Base-by-base conservation (phyloP, 768 basidiomycete species). In the Suillus variegatus region DNA sequence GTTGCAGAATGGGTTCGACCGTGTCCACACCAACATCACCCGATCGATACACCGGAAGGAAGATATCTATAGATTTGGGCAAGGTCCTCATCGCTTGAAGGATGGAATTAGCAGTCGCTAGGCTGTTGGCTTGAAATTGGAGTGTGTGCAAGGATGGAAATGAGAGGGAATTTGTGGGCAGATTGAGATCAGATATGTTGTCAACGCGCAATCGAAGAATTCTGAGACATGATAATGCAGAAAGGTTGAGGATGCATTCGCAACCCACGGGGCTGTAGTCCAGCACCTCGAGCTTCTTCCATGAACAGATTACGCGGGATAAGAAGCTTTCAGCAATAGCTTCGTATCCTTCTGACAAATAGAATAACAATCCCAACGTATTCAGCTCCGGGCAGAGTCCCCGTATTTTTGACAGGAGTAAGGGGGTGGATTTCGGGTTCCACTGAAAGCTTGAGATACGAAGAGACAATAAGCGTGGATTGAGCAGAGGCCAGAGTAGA, bases 381-480 rank as follows among this genome's bases (percentile, higher is more conserved):
- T 6, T 60, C 22, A 60, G 40, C 18, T 60, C 40, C 40, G 57
- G 57, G 25, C 40, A 60, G 10, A 60, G 40, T 20, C 25, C 40
- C 10, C 18, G 22, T 10, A 60, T 43, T 60, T 20, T 60, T 3
- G 58, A 43, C 9, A 60, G 38, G 18, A 60, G n/a, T 16, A 41
- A 18, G 6, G 57, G 57, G 5, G 58, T 60, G 18, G 40, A 60
- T 41, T 22, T 28, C 1, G 25, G 16, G 58, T 16, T 43, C 58
- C 58, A 60, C 16, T 20, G 58, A 28, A 25, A 25, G 58, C 22
- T 43, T 25, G 58, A 41, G 20, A 60, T 58, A 9, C 25, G 40
- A 28, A 60, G 58, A 60, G 58, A 60, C 10, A 22, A 41, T 20
- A 60, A 43, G 13, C 40, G 58, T 58, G 57, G 57, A 28, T 38